These are phyloP conservation scores for Rhamnella rubrinervis DNA, from an alignment of 331 rosid species.

Conservation along the genomic window DNA sequence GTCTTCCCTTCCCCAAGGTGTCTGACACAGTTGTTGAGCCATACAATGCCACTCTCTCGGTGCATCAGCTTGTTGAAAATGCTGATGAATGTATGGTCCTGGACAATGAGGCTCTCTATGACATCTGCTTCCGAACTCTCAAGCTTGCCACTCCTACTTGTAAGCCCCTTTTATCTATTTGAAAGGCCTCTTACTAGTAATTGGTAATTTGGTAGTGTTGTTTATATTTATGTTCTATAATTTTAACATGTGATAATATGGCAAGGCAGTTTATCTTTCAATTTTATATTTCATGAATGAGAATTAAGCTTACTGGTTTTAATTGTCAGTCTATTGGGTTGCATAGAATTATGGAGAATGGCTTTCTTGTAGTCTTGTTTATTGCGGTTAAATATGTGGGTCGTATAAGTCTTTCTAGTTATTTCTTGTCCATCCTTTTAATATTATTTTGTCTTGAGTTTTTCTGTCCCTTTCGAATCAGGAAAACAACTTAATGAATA, in stretches of 20 bases:
- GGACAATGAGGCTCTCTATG: slow-evolving; percentile 81
- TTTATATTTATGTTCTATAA: too few relatives aligned
- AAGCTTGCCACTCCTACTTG: slow-evolving; percentile 74
- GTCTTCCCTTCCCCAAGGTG: slow-evolving; percentile 80
- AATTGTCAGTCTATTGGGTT: too few relatives aligned
- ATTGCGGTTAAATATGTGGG: too few relatives aligned
- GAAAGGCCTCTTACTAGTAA: too few relatives aligned
- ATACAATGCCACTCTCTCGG: slow-evolving; percentile 78
- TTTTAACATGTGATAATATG: background rate
- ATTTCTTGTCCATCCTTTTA: background rate
- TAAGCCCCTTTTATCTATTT: slow-evolving; percentile 20
- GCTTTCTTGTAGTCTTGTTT: too few relatives aligned
- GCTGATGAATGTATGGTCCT: slow-evolving; percentile 83
- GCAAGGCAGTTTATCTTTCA: background rate
- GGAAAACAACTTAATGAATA: background rate
- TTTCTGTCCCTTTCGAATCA: background rate
- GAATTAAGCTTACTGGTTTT: too few relatives aligned
- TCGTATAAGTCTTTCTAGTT: background rate
- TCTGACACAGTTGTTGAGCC: slow-evolving; percentile 85
- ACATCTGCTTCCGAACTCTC: slow-evolving; percentile 74
- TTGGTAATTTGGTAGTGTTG: too few relatives aligned
- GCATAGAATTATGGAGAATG: too few relatives aligned
- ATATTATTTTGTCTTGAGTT: background rate
- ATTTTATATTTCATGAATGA: background rate
- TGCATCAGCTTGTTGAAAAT: slow-evolving; percentile 82